Evolutionary conservation across 2,329 filamentous ascomycete genomes (phyloP), one percentile per base, ranked within the genome.

Genomic region (Chaetomiaceae sp.): DNA sequence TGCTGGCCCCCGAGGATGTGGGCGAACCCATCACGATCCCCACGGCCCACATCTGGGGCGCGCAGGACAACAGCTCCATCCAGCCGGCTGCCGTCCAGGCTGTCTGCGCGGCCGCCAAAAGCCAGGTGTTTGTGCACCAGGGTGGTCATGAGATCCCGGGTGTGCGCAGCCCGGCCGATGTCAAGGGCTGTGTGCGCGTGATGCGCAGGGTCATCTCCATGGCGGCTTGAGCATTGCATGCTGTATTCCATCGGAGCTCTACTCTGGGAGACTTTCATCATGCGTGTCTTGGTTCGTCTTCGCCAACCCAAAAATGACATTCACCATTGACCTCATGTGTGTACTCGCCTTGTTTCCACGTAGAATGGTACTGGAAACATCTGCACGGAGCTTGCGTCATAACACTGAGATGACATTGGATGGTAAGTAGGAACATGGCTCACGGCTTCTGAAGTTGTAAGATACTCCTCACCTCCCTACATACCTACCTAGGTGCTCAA

Each of bases 391-490:
- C n/a, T n/a, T n/a, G n/a, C n/a, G 27, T 29, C 27, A 9, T 29
- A 29, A 14, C 27, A 29, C 27, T 29, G 27, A 14, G 14, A 29
- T 11, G 27, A 29, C 10, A 11, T 4, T 29, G 27, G 27, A n/a
- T n/a, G n/a, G n/a, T n/a, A n/a, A n/a, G n/a, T n/a, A n/a, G n/a
- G n/a, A n/a, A n/a, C n/a, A n/a, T n/a, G n/a, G n/a, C n/a, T n/a
- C n/a, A n/a, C 9, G 27, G 27, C 0, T 55, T 57, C 11, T 55
- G 53, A 4, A 72, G 54, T 36, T 58, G 61, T 11, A 14, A 9
- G 27, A 29, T n/a, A n/a, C n/a, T n/a, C n/a, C n/a, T n/a, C n/a
- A n/a, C n/a, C n/a, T n/a, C n/a, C n/a, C n/a, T n/a, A n/a, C n/a
- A n/a, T n/a, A n/a, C n/a, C n/a, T n/a, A n/a, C n/a, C n/a, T n/a